A percentile compares a stretch with the other conserved stretches of the same genome.
These are phyloP conservation scores for Mycena latifolia DNA, from an alignment of 768 basidiomycete genomes.

Conservation along the genomic window DNA sequence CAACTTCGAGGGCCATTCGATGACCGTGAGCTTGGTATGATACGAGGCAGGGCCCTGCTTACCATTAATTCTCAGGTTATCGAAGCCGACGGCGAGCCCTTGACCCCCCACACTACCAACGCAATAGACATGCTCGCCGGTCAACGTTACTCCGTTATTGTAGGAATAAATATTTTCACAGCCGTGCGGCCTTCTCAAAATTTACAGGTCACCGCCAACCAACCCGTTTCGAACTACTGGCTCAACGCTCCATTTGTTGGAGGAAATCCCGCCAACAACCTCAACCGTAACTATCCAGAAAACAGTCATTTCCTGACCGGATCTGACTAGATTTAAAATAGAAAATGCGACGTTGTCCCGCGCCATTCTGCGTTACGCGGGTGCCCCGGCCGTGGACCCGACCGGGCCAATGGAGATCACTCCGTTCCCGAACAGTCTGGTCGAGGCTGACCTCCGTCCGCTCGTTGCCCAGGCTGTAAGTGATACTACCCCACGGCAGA, in stretches of 20 bases:
- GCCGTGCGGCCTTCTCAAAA: constrained; percentile 1
- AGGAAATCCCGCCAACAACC: constrained; percentile 45
- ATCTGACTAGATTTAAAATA: constrained; percentile 2
- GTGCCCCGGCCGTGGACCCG: constrained; percentile 49
- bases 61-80: constrained; percentile 4
- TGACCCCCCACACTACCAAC: constrained; percentile 12
- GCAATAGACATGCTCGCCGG: constrained; percentile 51
- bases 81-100: constrained; percentile 9
- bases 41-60: too few relatives aligned
- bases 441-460: constrained; percentile 26
- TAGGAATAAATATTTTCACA: constrained; percentile 28
- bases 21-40: neutral
- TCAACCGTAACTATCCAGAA: constrained; percentile 23
- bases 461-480: constrained; percentile 18
- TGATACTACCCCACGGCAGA: neutral
- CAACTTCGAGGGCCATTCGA: constrained; percentile 44
- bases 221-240: constrained; percentile 62
- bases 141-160: constrained; percentile 62
- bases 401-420: constrained; percentile 37
- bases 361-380: constrained; percentile 52
- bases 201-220: constrained; percentile 50
- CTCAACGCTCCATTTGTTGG: constrained; percentile 44
- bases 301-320: neutral
- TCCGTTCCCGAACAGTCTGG: constrained; percentile 32
- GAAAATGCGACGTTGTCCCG: constrained; percentile 37